Conservation (phyloP, 2,329 filamentous ascomycete genomes). For the Verticillium albo-atrum region DNA sequence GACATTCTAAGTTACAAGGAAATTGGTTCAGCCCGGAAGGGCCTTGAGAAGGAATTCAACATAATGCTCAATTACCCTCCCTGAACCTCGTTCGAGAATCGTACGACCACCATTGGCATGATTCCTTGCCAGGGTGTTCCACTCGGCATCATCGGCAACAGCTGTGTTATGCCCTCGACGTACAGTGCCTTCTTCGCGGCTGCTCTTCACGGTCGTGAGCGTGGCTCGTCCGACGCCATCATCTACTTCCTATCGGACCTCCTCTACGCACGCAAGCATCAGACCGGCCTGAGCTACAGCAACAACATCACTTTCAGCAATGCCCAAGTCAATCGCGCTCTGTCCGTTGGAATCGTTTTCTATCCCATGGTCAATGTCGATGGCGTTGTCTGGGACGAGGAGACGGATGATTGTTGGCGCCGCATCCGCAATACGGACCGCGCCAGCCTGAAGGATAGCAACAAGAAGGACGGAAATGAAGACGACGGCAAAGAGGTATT, state of each 20-base stretch:
- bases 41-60: conserved; percentile 33
- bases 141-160: neutral
- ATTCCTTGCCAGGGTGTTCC: conserved; percentile 8
- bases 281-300: conserved; percentile 46
- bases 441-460: conserved; percentile 14
- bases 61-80: conserved; percentile 34
- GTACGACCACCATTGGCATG: conserved; percentile 35
- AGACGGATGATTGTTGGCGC: conserved; percentile 45
- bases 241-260: conserved; percentile 56
- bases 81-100: conserved; percentile 35
- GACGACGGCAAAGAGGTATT: neutral
- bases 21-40: conserved; percentile 36
- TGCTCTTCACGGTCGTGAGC: conserved; percentile 53
- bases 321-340: conserved; percentile 43
- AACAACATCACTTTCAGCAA: conserved; percentile 41
- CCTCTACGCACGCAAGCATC: conserved; percentile 44
- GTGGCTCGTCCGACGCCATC: conserved; percentile 50
- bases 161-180: conserved; percentile 5
- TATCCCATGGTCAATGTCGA: conserved; percentile 49
- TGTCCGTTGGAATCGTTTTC: conserved; percentile 47
- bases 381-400: conserved; percentile 46
- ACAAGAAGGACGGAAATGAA: neutral
- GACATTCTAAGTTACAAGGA: conserved; percentile 41
- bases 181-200: conserved; percentile 48
- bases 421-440: conserved; percentile 46